A percentile compares a stretch with the other conserved stretches of the same genome.
Conservation (phyloP, 1,139 yeast genomes). For the Sugiyamaella grinbergsii region DNA sequence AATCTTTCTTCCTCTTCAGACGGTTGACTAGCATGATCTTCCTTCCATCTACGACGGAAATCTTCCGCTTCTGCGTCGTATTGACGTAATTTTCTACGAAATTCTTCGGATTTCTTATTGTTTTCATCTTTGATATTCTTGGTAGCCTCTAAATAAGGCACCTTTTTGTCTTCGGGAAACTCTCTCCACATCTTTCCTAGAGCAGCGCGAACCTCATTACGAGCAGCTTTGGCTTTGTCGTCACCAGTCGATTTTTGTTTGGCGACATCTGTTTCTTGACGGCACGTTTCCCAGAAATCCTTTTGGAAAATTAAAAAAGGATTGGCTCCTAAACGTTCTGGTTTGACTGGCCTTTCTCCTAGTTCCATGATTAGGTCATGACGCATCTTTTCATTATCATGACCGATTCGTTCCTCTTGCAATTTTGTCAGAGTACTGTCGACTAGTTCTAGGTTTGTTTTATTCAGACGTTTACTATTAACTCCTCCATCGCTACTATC, state of each 20-base stretch:
- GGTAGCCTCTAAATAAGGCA: conserved; percentile 44
- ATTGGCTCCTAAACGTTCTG: conserved; percentile 46
- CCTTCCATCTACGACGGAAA: conserved; percentile 45
- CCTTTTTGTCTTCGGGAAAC: conserved; percentile 43
- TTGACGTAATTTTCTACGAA: conserved; percentile 38
- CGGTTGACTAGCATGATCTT: conserved; percentile 42
- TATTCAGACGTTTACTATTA: conserved; percentile 15
- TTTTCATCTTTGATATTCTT: conserved; percentile 43
- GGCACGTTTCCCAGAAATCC: conserved; percentile 48
- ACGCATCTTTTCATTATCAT: conserved; percentile 42
- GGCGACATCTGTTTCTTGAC: conserved; percentile 42
- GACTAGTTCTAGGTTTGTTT: conserved; percentile 24
- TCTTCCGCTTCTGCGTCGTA: conserved; percentile 47
- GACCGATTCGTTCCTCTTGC: conserved; percentile 31
- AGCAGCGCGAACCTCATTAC: conserved; percentile 48
- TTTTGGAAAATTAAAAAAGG: conserved; percentile 49
- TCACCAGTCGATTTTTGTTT: conserved; percentile 40
- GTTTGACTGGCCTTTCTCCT: conserved; percentile 46
- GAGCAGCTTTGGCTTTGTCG: conserved; percentile 42
- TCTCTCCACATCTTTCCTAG: conserved; percentile 49
- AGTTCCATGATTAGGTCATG: conserved; percentile 42
- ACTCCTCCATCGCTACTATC: conserved; percentile 15
- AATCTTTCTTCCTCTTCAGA: conserved; percentile 40
- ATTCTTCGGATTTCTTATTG: conserved; percentile 42
- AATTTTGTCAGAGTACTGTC: conserved; percentile 31